phyloP scores from a whole-genome alignment of 352 stramenopile species.

The Phytophthora ohioensis region DNA sequence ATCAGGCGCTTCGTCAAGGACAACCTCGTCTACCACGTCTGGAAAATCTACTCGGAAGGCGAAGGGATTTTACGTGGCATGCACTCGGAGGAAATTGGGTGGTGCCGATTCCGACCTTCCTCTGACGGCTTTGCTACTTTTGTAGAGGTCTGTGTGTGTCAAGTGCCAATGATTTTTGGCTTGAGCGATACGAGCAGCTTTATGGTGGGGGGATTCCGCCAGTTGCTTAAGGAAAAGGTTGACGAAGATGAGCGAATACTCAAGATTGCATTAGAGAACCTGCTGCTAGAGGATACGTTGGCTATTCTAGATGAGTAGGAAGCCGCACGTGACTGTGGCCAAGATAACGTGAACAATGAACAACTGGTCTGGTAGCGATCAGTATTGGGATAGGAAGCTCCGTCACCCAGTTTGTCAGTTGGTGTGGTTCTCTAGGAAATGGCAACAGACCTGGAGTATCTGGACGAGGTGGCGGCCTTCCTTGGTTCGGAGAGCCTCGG shows the following conservation, averaged over 20 bases:
- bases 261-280: background rate
- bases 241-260: background rate
- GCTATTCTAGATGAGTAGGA: conserved; percentile 2
- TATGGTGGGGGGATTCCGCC: background rate
- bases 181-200: too few relatives aligned
- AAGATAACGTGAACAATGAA: too few relatives aligned
- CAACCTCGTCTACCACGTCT: background rate
- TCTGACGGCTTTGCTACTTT: background rate
- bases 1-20: conserved; percentile 8
- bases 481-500: too few relatives aligned
- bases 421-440: too few relatives aligned
- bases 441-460: too few relatives aligned
- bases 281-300: conserved; percentile 3
- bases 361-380: too few relatives aligned
- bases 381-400: too few relatives aligned
- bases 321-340: background rate
- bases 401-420: too few relatives aligned
- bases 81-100: conserved; percentile 12
- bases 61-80: conserved; percentile 12
- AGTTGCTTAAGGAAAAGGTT: conserved; percentile 8
- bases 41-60: conserved; percentile 15
- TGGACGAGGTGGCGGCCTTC: too few relatives aligned
- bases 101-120: conserved; percentile 2
- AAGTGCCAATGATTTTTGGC: background rate
- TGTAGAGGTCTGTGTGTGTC: background rate